Evolutionary conservation across 192 early-diverging fungal genomes (phyloP).

Genomic region (Coemansia guatemalensis): DNA sequence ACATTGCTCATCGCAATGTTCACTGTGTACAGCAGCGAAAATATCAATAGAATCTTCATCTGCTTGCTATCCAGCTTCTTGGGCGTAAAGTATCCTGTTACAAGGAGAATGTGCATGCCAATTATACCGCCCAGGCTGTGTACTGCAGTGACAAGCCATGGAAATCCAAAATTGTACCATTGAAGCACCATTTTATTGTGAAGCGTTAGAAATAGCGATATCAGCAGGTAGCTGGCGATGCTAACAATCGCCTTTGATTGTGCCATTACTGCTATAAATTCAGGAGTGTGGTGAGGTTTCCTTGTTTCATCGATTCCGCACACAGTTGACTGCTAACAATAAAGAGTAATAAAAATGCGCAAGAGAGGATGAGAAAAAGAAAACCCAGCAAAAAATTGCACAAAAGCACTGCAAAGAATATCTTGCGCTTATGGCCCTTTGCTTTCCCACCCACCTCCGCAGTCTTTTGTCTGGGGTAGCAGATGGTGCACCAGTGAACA

Average conservation of each 20-base stretch:
- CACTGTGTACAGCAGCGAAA: constrained; percentile 84
- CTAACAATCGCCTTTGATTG: constrained; percentile 9
- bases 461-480: no score
- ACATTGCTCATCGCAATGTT: constrained; percentile 89
- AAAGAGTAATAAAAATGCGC: no score
- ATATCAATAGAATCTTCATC: constrained; percentile 66
- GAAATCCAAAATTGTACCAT: constrained; percentile 71
- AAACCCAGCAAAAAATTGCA: no score
- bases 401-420: no score
- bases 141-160: constrained; percentile 85
- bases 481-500: no score
- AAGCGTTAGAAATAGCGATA: constrained; percentile 61
- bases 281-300: no score
- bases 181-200: constrained; percentile 84
- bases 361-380: no score
- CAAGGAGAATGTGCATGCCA: constrained; percentile 59
- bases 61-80: constrained; percentile 57
- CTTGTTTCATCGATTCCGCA: no score
- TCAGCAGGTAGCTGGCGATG: constrained; percentile 10
- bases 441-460: no score
- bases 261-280: not conserved
- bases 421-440: no score
- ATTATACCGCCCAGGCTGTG: constrained; percentile 73
- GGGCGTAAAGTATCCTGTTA: constrained; percentile 57
- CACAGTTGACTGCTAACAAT: no score